A percentile compares a stretch with the other conserved stretches of the same genome.
phyloP scores from a whole-genome alignment of 1,284 basidiomycete genomes.

The Ustilago curta region DNA sequence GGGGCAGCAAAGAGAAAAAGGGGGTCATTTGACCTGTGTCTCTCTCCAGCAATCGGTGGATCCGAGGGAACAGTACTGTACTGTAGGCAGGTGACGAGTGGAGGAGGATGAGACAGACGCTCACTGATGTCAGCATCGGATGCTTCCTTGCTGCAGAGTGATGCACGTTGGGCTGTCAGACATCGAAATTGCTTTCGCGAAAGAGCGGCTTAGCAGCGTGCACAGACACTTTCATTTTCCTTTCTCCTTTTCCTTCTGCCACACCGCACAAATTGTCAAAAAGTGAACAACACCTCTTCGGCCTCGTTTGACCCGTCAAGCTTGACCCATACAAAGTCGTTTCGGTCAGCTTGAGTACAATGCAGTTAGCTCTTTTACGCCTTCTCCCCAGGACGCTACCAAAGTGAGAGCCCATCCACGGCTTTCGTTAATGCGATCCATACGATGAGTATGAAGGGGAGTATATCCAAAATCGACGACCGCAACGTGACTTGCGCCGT shows the following conservation, averaged over 20 bases:
- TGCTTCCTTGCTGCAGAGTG: background rate
- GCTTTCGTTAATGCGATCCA: background rate
- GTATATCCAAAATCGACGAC: background rate
- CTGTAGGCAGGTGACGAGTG: slow-evolving; percentile 4
- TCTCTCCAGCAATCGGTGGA: slow-evolving; percentile 7
- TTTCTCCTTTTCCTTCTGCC: too few species aligned
- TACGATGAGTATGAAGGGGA: background rate
- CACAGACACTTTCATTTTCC: background rate
- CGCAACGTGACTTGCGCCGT: slow-evolving; percentile 10
- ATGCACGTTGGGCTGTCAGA: slow-evolving; percentile 26
- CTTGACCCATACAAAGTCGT: background rate
- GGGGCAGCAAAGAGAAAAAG: background rate
- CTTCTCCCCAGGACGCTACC: too few species aligned
- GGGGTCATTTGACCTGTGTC: slow-evolving; percentile 17
- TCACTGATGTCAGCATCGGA: slow-evolving; percentile 12
- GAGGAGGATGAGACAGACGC: slow-evolving; percentile 1
- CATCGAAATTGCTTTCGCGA: background rate
- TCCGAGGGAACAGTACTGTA: background rate
- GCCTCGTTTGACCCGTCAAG: too few species aligned
- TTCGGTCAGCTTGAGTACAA: background rate
- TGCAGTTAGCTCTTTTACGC: too few species aligned
- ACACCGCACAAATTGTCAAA: too few species aligned
- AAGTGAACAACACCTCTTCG: too few species aligned
- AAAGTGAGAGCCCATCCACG: too few species aligned
- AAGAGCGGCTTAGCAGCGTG: too few species aligned